A percentile compares a stretch with the other conserved stretches of the same genome.
These are phyloP conservation scores for Anisodus acutangulus DNA, from an alignment of 257 asterid species.

Conservation along the genomic window DNA sequence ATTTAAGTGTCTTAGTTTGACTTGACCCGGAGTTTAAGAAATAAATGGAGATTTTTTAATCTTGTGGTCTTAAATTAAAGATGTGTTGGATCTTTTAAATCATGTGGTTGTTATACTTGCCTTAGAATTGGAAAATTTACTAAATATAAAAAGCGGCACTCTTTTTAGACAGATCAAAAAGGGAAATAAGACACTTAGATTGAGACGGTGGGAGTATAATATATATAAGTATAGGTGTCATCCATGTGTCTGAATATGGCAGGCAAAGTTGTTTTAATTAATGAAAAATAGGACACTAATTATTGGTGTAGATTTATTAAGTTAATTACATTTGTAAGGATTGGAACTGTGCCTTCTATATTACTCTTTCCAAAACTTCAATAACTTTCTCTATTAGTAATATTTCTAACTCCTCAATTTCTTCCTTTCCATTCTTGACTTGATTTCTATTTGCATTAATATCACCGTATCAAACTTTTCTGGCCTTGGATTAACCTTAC, in stretches of 20 bases:
- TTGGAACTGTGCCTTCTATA: neutral
- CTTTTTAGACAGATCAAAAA: too few species aligned
- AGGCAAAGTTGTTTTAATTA: constrained; percentile 5
- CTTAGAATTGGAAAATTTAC: too few species aligned
- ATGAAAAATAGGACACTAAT: constrained; percentile 16
- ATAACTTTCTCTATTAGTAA: neutral
- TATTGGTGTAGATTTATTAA: neutral
- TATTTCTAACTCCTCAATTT: neutral
- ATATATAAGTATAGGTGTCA: constrained; percentile 15
- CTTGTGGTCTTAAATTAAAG: too few species aligned
- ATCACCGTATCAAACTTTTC: neutral
- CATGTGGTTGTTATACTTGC: too few species aligned
- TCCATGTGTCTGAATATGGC: constrained; percentile 23
- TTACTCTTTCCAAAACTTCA: neutral
- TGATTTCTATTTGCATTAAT: neutral
- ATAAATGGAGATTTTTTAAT: too few species aligned
- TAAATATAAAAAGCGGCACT: too few species aligned
- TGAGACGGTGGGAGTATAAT: too few species aligned
- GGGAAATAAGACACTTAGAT: too few species aligned
- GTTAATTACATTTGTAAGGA: neutral
- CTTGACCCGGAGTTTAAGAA: too few species aligned
- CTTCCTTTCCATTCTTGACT: neutral
- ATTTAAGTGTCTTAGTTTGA: too few species aligned
- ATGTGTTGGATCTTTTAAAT: too few species aligned
- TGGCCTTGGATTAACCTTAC: too few species aligned